Evolutionary conservation across 306 rosid genomes (phyloP).

Genomic region (Prunus fruticosa): DNA sequence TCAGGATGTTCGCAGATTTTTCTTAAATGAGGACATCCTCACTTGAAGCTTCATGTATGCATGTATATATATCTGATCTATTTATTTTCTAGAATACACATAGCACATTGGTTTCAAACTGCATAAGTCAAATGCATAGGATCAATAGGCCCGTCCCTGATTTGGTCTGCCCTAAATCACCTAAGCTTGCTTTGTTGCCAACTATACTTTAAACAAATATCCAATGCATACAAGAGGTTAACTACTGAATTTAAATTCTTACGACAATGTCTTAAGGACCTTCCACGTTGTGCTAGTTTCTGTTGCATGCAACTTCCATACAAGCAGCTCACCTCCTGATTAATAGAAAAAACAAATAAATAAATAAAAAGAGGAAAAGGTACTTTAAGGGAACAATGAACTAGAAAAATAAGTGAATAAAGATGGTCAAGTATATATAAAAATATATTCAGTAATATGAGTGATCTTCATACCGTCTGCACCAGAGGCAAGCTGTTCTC

Average conservation of each 20-base stretch:
- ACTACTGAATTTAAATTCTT: slow-evolving; percentile 25
- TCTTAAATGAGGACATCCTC: no score
- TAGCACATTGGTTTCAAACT: neutral
- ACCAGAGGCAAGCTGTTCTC: slow-evolving; percentile 86
- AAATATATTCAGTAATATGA: neutral
- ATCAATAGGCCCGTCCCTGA: neutral
- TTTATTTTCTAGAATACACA: neutral
- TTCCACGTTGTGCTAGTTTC: slow-evolving; percentile 78
- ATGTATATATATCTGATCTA: neutral
- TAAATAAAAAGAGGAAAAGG: neutral
- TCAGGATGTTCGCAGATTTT: no score
- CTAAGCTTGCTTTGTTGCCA: neutral
- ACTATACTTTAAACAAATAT: slow-evolving; percentile 2
- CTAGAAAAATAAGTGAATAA: neutral
- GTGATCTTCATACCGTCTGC: slow-evolving; percentile 62
- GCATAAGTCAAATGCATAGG: neutral
- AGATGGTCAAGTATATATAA: neutral
- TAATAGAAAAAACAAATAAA: neutral
- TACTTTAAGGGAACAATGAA: neutral
- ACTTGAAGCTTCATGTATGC: neutral
- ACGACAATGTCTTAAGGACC: slow-evolving; percentile 74
- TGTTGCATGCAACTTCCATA: slow-evolving; percentile 68
- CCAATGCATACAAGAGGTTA: neutral
- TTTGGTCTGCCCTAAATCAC: neutral
- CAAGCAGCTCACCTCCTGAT: slow-evolving; percentile 73